phyloP scores from a whole-genome alignment of 345 rosid species.

The Anastatica hierochuntica region DNA sequence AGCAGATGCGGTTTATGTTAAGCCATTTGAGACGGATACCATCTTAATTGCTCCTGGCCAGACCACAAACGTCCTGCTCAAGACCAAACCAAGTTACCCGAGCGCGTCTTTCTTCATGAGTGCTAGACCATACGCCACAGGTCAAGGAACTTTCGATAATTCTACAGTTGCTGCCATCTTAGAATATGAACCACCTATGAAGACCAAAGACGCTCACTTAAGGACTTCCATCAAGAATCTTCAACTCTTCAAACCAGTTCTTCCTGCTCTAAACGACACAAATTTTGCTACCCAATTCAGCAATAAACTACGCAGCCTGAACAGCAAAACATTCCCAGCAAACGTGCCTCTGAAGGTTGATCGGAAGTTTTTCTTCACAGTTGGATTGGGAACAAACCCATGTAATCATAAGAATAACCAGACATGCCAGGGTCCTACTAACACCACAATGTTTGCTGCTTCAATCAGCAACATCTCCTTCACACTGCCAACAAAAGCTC shows the following conservation, averaged over 20 bases:
- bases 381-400: conserved; percentile 51
- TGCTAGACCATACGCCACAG: conserved; percentile 59
- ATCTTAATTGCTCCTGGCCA: conserved; percentile 32
- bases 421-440: conserved; percentile 73
- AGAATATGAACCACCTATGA: conserved; percentile 26
- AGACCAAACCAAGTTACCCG: conserved; percentile 25
- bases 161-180: conserved; percentile 28
- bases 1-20: conserved; percentile 30
- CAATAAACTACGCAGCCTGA: conserved; percentile 42
- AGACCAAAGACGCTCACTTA: background rate
- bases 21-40: conserved; percentile 29
- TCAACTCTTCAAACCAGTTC: conserved; percentile 35
- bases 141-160: conserved; percentile 45
- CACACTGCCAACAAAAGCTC: conserved; percentile 47
- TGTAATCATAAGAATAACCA: conserved; percentile 37
- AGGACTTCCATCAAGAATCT: conserved; percentile 26
- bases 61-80: conserved; percentile 26
- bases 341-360: conserved; percentile 48
- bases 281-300: conserved; percentile 37
- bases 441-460: conserved; percentile 53
- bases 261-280: conserved; percentile 51
- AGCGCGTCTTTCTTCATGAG: conserved; percentile 41
- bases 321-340: conserved; percentile 35
- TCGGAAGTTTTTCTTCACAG: conserved; percentile 39
- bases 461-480: conserved; percentile 54